These are phyloP conservation scores for Fusarium subglutinans DNA, from an alignment of 2,329 filamentous ascomycete species.

Conservation along the genomic window DNA sequence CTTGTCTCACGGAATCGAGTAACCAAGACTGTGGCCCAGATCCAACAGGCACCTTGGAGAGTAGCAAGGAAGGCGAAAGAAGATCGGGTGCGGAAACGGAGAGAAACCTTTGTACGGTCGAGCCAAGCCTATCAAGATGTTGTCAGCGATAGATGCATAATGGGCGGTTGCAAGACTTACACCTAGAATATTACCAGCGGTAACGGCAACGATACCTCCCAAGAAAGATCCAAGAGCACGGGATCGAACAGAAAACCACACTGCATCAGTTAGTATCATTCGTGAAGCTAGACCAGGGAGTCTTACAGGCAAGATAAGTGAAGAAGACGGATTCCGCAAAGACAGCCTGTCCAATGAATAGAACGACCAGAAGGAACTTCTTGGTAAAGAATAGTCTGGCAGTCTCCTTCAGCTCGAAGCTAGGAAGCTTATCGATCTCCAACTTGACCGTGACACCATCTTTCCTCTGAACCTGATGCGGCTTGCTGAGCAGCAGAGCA, in stretches of 20 bases:
- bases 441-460: conserved; percentile 72
- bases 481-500: conserved; percentile 69
- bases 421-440: conserved; percentile 63
- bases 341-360: conserved; percentile 76
- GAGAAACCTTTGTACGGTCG: conserved; percentile 63
- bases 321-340: conserved; percentile 78
- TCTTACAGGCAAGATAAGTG: conserved; percentile 63
- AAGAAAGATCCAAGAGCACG: conserved; percentile 77
- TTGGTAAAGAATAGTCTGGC: conserved; percentile 66
- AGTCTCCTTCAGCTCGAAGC: conserved; percentile 68
- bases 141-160: not conserved
- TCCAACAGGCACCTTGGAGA: conserved; percentile 76
- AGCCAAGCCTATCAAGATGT: conserved; percentile 57
- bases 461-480: conserved; percentile 69
- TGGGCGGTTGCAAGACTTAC: conserved; percentile 47
- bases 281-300: fast-evolving
- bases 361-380: conserved; percentile 70
- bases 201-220: conserved; percentile 72
- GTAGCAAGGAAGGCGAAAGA: conserved; percentile 64
- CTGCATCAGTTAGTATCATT: conserved; percentile 31
- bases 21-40: conserved; percentile 74
- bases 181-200: conserved; percentile 72
- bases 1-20: conserved; percentile 65
- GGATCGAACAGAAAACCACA: conserved; percentile 77
- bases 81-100: conserved; percentile 63